These are phyloP conservation scores for Diaporthe sp. DNA, from an alignment of 2,329 filamentous ascomycete genomes.

Conservation along the genomic window DNA sequence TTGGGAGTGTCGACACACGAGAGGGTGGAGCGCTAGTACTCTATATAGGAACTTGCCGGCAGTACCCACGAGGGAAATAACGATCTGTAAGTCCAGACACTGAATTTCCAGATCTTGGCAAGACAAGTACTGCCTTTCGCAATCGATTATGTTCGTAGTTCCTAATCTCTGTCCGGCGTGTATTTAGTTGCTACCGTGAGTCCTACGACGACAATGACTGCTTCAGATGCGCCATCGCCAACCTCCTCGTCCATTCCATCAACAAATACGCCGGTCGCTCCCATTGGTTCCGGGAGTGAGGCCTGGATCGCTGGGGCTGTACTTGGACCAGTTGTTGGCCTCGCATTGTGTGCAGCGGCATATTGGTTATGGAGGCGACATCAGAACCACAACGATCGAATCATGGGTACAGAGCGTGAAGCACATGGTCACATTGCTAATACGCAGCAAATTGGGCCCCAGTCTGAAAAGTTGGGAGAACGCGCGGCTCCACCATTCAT, in stretches of 20 bases:
- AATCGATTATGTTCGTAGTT: not conserved
- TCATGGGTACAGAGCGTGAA: not conserved
- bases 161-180: not conserved
- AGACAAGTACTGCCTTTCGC: not conserved
- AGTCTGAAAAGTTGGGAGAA: not conserved
- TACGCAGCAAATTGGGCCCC: not conserved
- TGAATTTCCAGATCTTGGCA: not conserved
- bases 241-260: not conserved
- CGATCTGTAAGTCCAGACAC: not conserved
- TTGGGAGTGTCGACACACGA: not conserved
- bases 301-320: conserved; percentile 10
- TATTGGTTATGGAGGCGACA: not conserved
- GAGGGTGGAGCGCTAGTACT: not conserved
- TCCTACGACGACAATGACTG: not conserved
- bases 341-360: not conserved
- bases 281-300: not conserved
- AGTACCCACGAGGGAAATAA: not conserved
- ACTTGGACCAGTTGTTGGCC: not conserved
- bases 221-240: not conserved
- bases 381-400: not conserved
- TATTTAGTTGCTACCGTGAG: not conserved
- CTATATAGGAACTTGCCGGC: not conserved
- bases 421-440: not conserved
- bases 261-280: not conserved
- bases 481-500: not conserved